Evolutionary conservation across 2,329 filamentous ascomycete species (phyloP).

Genomic region (Exophiala bonariae): DNA sequence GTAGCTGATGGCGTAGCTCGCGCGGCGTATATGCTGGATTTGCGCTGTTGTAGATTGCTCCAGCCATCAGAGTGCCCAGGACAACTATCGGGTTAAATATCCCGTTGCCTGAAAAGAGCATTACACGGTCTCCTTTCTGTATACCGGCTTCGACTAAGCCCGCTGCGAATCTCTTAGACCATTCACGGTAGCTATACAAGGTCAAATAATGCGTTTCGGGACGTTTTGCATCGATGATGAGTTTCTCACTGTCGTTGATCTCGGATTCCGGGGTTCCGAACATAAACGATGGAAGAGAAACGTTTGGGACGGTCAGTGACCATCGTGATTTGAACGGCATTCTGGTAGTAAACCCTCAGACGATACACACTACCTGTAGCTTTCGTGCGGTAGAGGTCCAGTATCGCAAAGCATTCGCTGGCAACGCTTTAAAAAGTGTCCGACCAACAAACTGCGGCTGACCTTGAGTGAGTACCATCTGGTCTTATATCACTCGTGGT

Average conservation of each 20-base stretch:
- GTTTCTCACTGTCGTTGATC: constrained; percentile 45
- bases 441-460: no score
- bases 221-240: constrained; percentile 64
- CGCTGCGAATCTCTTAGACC: constrained; percentile 70
- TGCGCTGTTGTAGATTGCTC: constrained; percentile 51
- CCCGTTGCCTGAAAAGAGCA: constrained; percentile 58
- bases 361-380: no score
- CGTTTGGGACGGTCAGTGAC: constrained; percentile 46
- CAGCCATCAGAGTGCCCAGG: constrained; percentile 44
- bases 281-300: constrained; percentile 48
- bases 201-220: constrained; percentile 69
- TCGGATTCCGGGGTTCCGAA: constrained; percentile 51
- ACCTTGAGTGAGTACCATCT: no score
- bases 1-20: constrained; percentile 50
- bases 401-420: no score
- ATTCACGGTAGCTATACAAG: constrained; percentile 63
- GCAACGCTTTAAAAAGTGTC: no score
- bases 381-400: no score
- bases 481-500: no score
- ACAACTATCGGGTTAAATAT: constrained; percentile 40
- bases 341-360: not conserved
- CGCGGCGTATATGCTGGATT: constrained; percentile 49
- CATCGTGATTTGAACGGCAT: constrained; percentile 57
- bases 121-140: constrained; percentile 53
- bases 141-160: constrained; percentile 39